Conservation (phyloP, 2,329 filamentous ascomycete species). For the Alternaria sp. region DNA sequence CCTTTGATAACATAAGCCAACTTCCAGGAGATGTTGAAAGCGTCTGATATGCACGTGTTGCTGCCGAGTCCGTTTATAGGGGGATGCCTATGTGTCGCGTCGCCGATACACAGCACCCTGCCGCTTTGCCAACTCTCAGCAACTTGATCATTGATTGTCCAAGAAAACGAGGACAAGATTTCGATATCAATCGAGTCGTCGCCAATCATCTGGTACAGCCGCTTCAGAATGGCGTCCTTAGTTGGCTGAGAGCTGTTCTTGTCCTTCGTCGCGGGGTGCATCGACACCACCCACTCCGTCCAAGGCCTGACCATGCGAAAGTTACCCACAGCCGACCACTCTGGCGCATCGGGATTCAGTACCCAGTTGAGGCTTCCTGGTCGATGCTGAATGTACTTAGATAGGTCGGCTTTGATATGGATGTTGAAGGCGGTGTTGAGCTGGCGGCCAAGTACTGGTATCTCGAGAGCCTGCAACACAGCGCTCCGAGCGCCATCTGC, state of each 20-base stretch:
- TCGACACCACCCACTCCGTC: constrained; percentile 61
- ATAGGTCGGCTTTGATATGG: constrained; percentile 60
- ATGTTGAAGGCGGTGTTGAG: constrained; percentile 59
- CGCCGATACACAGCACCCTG: constrained; percentile 3
- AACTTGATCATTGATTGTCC: constrained; percentile 19
- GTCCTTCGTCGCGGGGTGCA: constrained; percentile 10
- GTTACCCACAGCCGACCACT: constrained; percentile 29
- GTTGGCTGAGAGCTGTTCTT: background rate
- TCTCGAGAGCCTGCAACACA: constrained; percentile 54
- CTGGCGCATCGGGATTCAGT: constrained; percentile 62
- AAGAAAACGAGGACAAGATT: constrained; percentile 4
- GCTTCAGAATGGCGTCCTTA: constrained; percentile 3
- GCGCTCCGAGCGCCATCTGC: constrained; percentile 61
- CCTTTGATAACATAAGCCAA: constrained; percentile 40
- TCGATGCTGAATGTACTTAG: constrained; percentile 56
- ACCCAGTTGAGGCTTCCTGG: constrained; percentile 68
- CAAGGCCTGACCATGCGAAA: constrained; percentile 68
- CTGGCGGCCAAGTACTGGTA: constrained; percentile 54
- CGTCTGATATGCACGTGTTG: constrained; percentile 42
- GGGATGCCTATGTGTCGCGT: constrained; percentile 22
- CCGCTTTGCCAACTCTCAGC: constrained; percentile 9
- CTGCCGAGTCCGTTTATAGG: constrained; percentile 24
- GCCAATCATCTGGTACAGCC: constrained; percentile 15
- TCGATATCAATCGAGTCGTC: constrained; percentile 11
- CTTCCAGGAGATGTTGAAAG: constrained; percentile 49